Evolutionary conservation across 257 asterid species (phyloP).

Genomic region (Buddleja alternifolia): DNA sequence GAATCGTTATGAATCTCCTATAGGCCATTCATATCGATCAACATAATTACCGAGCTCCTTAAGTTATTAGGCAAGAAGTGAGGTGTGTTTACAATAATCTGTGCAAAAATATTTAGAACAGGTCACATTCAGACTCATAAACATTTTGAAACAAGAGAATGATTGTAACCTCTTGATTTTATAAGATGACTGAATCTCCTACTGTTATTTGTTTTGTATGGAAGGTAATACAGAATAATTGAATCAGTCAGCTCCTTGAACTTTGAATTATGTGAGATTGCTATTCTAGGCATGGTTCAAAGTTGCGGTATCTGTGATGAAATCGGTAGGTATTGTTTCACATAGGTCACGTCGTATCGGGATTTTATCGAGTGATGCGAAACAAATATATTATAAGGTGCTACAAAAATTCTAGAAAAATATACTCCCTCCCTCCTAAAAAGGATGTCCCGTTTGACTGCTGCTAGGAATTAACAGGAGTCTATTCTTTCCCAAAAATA

Average conservation of each 20-base stretch:
- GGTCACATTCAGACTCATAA: conserved; percentile 4
- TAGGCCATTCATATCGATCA: background rate
- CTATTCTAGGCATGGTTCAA: too few species aligned
- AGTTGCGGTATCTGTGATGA: too few species aligned
- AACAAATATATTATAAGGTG: too few species aligned
- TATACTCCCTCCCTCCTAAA: too few species aligned
- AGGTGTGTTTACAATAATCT: background rate
- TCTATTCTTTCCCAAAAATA: too few species aligned
- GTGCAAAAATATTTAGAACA: conserved; percentile 6
- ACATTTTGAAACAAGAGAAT: conserved; percentile 16
- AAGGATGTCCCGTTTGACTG: too few species aligned
- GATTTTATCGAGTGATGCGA: too few species aligned
- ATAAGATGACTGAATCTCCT: conserved; percentile 8
- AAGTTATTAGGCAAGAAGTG: background rate
- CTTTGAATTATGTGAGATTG: too few species aligned
- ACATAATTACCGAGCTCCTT: background rate
- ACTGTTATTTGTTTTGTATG: conserved; percentile 12
- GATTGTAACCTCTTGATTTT: background rate
- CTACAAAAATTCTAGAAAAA: too few species aligned
- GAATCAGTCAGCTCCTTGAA: conserved; percentile 17
- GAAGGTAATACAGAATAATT: conserved; percentile 2
- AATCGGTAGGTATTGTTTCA: too few species aligned
- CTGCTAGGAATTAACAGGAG: too few species aligned
- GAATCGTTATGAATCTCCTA: background rate
- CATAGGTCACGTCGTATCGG: too few species aligned